These are phyloP conservation scores for Mrakia blollopis DNA, from an alignment of 768 basidiomycete species.

Conservation along the genomic window DNA sequence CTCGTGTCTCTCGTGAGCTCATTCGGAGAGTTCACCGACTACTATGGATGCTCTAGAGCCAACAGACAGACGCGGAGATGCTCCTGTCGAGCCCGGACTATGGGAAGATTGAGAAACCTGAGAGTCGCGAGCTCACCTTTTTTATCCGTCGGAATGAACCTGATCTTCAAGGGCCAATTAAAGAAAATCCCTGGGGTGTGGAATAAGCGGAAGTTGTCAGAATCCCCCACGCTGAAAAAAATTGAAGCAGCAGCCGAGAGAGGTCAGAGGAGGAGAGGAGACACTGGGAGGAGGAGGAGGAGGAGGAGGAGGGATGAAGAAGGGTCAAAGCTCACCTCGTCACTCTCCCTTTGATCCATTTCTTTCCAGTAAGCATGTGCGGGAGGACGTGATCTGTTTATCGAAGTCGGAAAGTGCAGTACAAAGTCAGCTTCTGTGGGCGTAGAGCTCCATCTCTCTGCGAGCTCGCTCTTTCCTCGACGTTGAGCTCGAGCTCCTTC, in stretches of 20 bases:
- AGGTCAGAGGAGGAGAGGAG: too few species aligned
- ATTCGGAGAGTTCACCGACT: too few species aligned
- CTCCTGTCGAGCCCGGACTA: too few species aligned
- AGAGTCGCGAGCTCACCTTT: slow-evolving; percentile 3
- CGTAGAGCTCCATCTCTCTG: neutral
- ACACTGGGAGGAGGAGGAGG: neutral
- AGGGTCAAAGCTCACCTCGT: slow-evolving; percentile 6
- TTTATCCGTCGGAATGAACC: neutral
- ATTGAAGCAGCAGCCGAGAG: neutral
- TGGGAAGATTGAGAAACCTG: too few species aligned
- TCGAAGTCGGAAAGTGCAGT: neutral
- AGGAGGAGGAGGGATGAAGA: neutral
- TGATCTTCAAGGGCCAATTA: slow-evolving; percentile 12
- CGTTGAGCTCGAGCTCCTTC: neutral
- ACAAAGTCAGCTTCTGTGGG: neutral
- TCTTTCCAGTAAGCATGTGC: slow-evolving; percentile 5
- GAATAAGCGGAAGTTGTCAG: slow-evolving; percentile 24
- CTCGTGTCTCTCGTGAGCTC: too few species aligned
- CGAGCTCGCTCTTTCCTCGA: neutral
- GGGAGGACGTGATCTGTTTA: slow-evolving; percentile 11
- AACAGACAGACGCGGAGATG: too few species aligned
- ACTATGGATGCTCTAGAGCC: too few species aligned
- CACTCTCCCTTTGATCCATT: slow-evolving; percentile 25
- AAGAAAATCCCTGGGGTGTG: slow-evolving; percentile 18
- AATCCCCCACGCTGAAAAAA: slow-evolving; percentile 22